These are phyloP conservation scores for Chaetomiaceae sp. DNA, from an alignment of 2,329 filamentous ascomycete genomes.

Conservation along the genomic window DNA sequence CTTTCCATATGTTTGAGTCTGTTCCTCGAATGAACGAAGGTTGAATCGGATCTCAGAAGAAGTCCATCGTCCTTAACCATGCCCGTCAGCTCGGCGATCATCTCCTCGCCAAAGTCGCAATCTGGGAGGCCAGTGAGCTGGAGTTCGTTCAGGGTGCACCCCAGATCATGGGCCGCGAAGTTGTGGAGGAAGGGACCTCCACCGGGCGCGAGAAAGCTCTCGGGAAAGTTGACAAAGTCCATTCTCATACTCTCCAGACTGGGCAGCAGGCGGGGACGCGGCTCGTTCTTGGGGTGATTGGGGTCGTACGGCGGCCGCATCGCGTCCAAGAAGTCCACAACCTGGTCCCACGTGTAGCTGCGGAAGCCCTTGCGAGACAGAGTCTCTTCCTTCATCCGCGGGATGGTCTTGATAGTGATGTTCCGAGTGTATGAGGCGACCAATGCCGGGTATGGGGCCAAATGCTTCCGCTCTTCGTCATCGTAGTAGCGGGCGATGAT, in stretches of 20 bases:
- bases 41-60: slow-evolving; percentile 42
- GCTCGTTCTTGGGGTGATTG: slow-evolving; percentile 29
- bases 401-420: slow-evolving; percentile 39
- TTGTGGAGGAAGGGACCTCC: slow-evolving; percentile 45
- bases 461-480: slow-evolving; percentile 39
- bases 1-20: slow-evolving; percentile 36
- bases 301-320: slow-evolving; percentile 50
- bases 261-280: slow-evolving; percentile 43
- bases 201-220: slow-evolving; percentile 42
- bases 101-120: slow-evolving; percentile 46
- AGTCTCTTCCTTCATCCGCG: slow-evolving; percentile 41
- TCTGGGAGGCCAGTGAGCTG: slow-evolving; percentile 49
- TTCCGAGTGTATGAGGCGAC: slow-evolving; percentile 36
- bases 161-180: slow-evolving; percentile 50
- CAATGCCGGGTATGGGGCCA: slow-evolving; percentile 35
- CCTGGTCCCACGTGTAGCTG: slow-evolving; percentile 51
- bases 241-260: slow-evolving; percentile 45
- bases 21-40: slow-evolving; percentile 40
- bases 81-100: slow-evolving; percentile 45
- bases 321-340: slow-evolving; percentile 49
- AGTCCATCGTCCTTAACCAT: slow-evolving; percentile 52
- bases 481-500: slow-evolving; percentile 54
- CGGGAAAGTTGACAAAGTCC: slow-evolving; percentile 52
- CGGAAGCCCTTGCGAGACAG: slow-evolving; percentile 50
- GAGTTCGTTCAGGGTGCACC: slow-evolving; percentile 50